A percentile compares a stretch with the other conserved stretches of the same genome.
phyloP scores from a whole-genome alignment of 352 stramenopile genomes.

The Peronospora tabacina region DNA sequence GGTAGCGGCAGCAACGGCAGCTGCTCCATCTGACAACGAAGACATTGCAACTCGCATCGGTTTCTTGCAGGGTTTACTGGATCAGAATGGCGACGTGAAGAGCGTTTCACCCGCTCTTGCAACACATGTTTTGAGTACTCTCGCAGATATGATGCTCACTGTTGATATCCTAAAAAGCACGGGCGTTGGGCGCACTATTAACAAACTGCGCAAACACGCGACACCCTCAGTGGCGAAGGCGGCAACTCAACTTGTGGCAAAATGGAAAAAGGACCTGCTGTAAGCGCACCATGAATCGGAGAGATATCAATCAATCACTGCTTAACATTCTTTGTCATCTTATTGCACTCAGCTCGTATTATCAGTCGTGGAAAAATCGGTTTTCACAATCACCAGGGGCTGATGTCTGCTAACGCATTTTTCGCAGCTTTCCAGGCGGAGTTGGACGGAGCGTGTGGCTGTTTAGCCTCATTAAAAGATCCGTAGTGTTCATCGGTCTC shows the following conservation, averaged over 20 bases:
- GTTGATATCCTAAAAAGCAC: conserved; percentile 82
- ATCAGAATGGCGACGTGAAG: conserved; percentile 73
- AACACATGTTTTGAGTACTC: conserved; percentile 59
- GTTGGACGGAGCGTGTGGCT: conserved; percentile 10
- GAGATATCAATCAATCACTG: conserved; percentile 1
- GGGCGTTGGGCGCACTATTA: conserved; percentile 73
- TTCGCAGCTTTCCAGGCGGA: conserved; percentile 46
- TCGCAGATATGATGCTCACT: conserved; percentile 59
- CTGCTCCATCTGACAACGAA: conserved; percentile 24
- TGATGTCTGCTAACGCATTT: conserved; percentile 56
- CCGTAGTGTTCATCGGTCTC: conserved; percentile 67
- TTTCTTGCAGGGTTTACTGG: conserved; percentile 66
- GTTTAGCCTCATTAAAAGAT: conserved; percentile 40
- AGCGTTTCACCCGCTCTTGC: conserved; percentile 56
- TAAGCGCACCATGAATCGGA: conserved; percentile 20
- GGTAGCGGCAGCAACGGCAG: conserved; percentile 19
- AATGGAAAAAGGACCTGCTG: conserved; percentile 84
- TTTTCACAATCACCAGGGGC: conserved; percentile 47
- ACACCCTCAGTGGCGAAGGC: conserved; percentile 51
- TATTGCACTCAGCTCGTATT: neutral
- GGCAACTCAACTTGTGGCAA: conserved; percentile 62
- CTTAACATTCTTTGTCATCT: conserved; percentile 1
- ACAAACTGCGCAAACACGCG: conserved; percentile 80
- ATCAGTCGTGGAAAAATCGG: neutral
- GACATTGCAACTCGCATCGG: conserved; percentile 56